Base-by-base conservation (phyloP, 2,329 filamentous ascomycete genomes). In the Penicillium sp. region DNA sequence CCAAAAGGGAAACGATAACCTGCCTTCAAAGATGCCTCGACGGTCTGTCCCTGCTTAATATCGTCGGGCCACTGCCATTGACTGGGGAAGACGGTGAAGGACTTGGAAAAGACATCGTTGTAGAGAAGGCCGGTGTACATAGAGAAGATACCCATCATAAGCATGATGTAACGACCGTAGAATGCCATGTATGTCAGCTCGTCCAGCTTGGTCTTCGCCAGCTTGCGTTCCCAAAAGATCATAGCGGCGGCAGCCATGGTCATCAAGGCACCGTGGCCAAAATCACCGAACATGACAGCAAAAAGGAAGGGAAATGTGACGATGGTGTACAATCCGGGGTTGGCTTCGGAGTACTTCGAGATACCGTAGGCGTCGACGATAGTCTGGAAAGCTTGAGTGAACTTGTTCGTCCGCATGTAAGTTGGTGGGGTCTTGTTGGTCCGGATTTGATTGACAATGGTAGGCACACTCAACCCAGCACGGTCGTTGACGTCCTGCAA, bases 221-320 rank as follows among this genome's bases (percentile, higher is more conserved):
- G 76, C 52, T 85, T 83, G 73, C 88, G 90, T 72, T 98, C 93
- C 78, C 84, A 97, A 74, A 95, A 88, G 61, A 98, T 97, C 89
- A 98, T 95, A 50, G 89, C 88, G 49, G 83, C 64, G 13, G 93
- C 87, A 49, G 88, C 87, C 49, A 81, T 67, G 38, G 91, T 78
- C 86, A 98, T 95, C 69, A 98, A 86, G 57, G 84, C 70, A 58
- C 91, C 93, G 65, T 98, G 93, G 44, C 93, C 94, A 52, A 95
- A 84, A 71, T 98, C 93, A 76, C 93, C 94, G 66, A 98, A 98
- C 93, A 98, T 98, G 80, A 98, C 93, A 43, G 93, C 93, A 67
- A 98, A 98, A 55, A 98, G 77, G 77, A 98, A 98, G n/a, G 94
- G 93, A 72, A 98, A 98, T 5, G 93, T 98, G 56, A 98, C 84